Conservation (phyloP, 1,284 basidiomycete genomes). For the Peniophora sp. region DNA sequence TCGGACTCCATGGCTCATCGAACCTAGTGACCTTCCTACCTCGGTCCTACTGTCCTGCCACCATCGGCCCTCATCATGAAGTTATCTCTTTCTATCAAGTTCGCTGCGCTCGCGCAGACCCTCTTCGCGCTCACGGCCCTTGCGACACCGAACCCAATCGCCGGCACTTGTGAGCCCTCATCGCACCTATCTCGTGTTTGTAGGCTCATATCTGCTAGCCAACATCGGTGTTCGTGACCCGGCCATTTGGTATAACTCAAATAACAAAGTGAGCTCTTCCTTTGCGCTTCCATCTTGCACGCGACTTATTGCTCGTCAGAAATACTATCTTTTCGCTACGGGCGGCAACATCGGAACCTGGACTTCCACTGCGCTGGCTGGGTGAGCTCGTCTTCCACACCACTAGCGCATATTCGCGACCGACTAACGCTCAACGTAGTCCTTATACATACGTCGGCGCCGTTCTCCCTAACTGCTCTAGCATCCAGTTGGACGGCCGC, state of each 20-base stretch:
- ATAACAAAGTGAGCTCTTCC: background rate
- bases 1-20: too few species aligned
- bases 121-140: background rate
- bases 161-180: background rate
- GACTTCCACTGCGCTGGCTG: constrained; percentile 13
- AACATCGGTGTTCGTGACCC: background rate
- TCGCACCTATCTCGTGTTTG: background rate
- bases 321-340: constrained; percentile 15
- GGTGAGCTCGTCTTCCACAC: constrained; percentile 6
- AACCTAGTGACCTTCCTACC: too few species aligned
- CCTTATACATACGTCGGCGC: constrained; percentile 15
- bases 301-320: background rate
- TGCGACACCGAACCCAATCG: background rate
- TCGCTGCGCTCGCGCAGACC: background rate
- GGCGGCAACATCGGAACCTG: constrained; percentile 12
- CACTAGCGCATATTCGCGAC: background rate
- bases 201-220: background rate
- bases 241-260: background rate
- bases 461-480: constrained; percentile 10
- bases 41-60: too few species aligned
- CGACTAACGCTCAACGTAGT: background rate
- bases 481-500: constrained; percentile 11
- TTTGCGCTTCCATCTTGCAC: background rate
- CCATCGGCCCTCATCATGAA: too few species aligned
- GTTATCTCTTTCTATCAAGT: background rate